A percentile compares a stretch with the other conserved stretches of the same genome.
These are phyloP conservation scores for Avena atlantica DNA, from an alignment of 176 grass and related monocot species.

Conservation along the genomic window DNA sequence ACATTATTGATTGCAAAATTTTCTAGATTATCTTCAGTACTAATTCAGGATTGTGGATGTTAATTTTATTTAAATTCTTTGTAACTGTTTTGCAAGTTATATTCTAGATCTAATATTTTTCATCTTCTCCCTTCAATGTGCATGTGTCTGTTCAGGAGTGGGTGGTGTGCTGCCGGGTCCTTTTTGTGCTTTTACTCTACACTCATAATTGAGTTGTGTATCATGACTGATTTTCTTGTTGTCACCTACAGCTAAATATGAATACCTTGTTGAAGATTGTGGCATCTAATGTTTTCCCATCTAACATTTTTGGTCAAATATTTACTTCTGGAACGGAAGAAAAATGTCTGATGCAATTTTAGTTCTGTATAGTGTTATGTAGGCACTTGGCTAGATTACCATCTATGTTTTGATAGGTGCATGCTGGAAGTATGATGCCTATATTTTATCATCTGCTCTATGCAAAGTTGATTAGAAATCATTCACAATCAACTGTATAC, in stretches of 20 bases:
- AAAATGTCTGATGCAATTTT: not conserved
- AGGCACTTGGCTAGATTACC: not conserved
- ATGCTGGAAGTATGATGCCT: not conserved
- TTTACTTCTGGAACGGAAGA: conserved; percentile 1
- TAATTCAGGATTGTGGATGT: conserved; percentile 65
- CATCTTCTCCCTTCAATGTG: not conserved
- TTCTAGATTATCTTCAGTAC: conserved; percentile 65
- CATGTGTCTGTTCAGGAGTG: not conserved
- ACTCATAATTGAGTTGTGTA: not conserved
- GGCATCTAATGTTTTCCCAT: not conserved
- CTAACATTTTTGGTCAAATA: not conserved
- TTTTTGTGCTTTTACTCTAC: conserved; percentile 28
- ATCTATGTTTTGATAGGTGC: not conserved
- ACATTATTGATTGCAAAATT: conserved; percentile 79
- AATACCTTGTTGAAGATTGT: not conserved
- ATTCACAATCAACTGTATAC: not conserved
- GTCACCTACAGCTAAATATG: conserved; percentile 12
- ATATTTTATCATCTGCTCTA: not conserved
- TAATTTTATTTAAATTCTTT: conserved; percentile 68
- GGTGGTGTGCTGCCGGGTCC: not conserved
- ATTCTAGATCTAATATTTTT: conserved; percentile 52
- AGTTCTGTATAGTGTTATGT: not conserved
- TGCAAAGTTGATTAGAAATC: not conserved
- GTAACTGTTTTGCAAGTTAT: conserved; percentile 64
- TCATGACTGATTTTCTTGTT: conserved; percentile 20